Evolutionary conservation across 1,284 basidiomycete species (phyloP), one percentile per base, ranked within the genome.

Genomic region (Heterobasidion annosum): DNA sequence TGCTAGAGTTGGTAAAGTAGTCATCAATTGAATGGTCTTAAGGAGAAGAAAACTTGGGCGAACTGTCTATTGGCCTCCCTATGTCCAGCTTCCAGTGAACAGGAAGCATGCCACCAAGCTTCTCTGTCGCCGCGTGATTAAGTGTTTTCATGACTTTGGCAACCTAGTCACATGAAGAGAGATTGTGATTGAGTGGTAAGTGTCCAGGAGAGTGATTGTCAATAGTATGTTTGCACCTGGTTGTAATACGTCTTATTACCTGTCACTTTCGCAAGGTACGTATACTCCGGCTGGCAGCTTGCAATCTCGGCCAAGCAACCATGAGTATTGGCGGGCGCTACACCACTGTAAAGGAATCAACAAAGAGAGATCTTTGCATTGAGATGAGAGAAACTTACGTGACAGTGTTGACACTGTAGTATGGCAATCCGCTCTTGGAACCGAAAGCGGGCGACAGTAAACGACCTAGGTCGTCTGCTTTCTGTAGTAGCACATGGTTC

Each of bases 281-380:
- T 79, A 64, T 74, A 81, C 65, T 82, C 79, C 60, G 81, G 67
- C 60, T 80, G 78, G 61, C 76, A 78, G 58, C 74, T 79, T 16
- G 73, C 66, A 3, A 75, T 69, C 62, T 80, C 78, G 4, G 79
- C 69, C 34, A 63, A 44, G 45, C 12, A 34, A 6, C 43, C 54
- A 34, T 40, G 16, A 8, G 34, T 8, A 18, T 42, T 35, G 13
- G 13, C 6, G 2, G 6, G 37, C 4, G 50, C 8, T 3, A 12
- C 37, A n/a, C 54, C 54, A 12, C 54, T 55, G 44, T 16, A 18
- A 44, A 8, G 1, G 18, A 37, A 40, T 25, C 4, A 25, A 25
- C 25, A 25, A 18, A 18, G 9, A 19, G 15, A 10, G 13, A 18
- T 10, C 16, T 19, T 48, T 15, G 15, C 32, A 33, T 12, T 10